Evolutionary conservation across 1,284 basidiomycete genomes (phyloP).

Genomic region (Calocybe gambosa): DNA sequence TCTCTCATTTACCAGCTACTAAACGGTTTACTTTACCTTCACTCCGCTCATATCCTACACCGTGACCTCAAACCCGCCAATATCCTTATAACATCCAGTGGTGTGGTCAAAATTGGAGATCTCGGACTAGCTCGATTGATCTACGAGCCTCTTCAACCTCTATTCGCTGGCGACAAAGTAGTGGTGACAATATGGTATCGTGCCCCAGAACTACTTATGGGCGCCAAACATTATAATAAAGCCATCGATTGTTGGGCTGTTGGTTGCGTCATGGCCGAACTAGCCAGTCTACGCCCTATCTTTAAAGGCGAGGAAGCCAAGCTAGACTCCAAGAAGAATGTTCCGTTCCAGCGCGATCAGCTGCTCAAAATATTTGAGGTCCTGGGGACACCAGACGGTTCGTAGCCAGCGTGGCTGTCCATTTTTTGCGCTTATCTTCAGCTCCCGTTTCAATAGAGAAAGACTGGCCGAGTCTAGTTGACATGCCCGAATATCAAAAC

Average conservation of each 20-base stretch:
- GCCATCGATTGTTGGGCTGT: constrained; percentile 96
- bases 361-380: constrained; percentile 94
- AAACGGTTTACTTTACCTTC: constrained; percentile 92
- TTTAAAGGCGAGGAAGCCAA: constrained; percentile 99
- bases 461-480: constrained; percentile 83
- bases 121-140: constrained; percentile 89
- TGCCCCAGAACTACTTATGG: constrained; percentile 90
- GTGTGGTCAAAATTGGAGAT: constrained; percentile 97
- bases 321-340: constrained; percentile 85
- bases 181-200: constrained; percentile 99
- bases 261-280: constrained; percentile 95
- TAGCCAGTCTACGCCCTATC: constrained; percentile 89
- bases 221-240: constrained; percentile 95
- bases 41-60: constrained; percentile 92
- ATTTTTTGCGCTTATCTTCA: neutral
- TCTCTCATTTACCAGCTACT: constrained; percentile 94
- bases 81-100: constrained; percentile 86
- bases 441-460: constrained; percentile 42
- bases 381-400: constrained; percentile 83
- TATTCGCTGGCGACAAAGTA: constrained; percentile 92
- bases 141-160: constrained; percentile 78
- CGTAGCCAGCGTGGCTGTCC: constrained; percentile 16
- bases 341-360: constrained; percentile 94
- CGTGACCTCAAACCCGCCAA: constrained; percentile 98
- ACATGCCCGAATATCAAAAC: constrained; percentile 85